phyloP scores from a whole-genome alignment of 768 basidiomycete species.

The Rickenella mellea region DNA sequence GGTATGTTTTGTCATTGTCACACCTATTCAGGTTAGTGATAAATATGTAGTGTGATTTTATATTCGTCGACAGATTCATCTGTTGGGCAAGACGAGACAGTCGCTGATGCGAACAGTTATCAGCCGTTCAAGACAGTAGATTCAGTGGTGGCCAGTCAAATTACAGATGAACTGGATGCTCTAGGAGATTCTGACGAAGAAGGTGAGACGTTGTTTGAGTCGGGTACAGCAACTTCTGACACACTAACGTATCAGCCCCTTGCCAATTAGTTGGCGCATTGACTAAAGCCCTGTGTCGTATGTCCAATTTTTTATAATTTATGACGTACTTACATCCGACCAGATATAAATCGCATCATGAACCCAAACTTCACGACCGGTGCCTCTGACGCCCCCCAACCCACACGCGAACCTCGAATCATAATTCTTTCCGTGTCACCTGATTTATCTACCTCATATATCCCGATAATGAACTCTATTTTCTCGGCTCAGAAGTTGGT shows the following conservation, averaged over 20 bases:
- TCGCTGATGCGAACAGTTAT: conserved; percentile 68
- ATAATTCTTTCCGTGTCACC: conserved; percentile 86
- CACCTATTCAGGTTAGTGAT: conserved; percentile 4
- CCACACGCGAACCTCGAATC: conserved; percentile 45
- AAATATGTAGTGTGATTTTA: conserved; percentile 50
- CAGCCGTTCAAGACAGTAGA: conserved; percentile 77
- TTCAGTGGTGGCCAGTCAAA: conserved; percentile 48
- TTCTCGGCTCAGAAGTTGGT: conserved; percentile 98
- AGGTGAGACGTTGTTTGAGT: conserved; percentile 23
- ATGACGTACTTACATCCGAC: neutral
- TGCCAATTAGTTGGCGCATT: conserved; percentile 80
- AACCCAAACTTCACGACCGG: conserved; percentile 20
- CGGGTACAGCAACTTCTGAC: conserved; percentile 11
- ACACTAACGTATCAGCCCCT: conserved; percentile 29
- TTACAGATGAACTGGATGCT: conserved; percentile 52
- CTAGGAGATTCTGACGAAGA: conserved; percentile 41
- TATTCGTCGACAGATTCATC: conserved; percentile 56
- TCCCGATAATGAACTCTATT: conserved; percentile 98
- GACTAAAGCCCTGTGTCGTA: conserved; percentile 90
- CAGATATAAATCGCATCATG: conserved; percentile 58
- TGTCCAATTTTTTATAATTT: conserved; percentile 8
- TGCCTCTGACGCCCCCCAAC: conserved; percentile 14
- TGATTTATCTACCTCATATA: conserved; percentile 83
- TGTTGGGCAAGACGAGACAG: conserved; percentile 24
- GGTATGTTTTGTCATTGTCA: conserved; percentile 32